These are phyloP conservation scores for Grifola frondosa DNA, from an alignment of 1,284 basidiomycete species.

Conservation along the genomic window DNA sequence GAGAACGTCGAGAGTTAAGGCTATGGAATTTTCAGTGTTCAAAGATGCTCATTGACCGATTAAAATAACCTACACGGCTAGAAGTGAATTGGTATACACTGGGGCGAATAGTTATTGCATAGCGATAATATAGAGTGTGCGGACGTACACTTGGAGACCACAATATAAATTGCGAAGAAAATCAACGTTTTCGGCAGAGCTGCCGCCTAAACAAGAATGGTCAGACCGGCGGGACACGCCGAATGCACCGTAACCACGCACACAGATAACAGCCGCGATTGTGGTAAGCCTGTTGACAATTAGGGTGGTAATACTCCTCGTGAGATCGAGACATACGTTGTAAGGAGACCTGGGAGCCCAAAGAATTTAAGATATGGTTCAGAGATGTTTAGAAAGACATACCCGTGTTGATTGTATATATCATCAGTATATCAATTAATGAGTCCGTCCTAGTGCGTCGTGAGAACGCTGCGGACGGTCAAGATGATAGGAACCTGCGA, in stretches of 20 bases:
- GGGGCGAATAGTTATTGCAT: neutral
- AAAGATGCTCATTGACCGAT: too few relatives aligned
- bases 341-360: neutral
- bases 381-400: too few relatives aligned
- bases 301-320: conserved; percentile 9
- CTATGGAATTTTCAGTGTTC: neutral
- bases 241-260: conserved; percentile 2
- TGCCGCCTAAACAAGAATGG: conserved; percentile 1
- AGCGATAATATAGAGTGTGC: too few relatives aligned
- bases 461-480: too few relatives aligned
- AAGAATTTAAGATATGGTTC: neutral
- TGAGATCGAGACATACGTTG: neutral
- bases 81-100: conserved; percentile 12
- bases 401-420: conserved; percentile 12
- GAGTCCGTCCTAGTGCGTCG: conserved; percentile 6
- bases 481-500: too few relatives aligned
- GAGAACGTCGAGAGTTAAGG: conserved; percentile 9
- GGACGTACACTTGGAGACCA: conserved; percentile 7
- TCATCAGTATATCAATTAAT: conserved; percentile 3
- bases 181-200: conserved; percentile 5
- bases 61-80: conserved; percentile 8
- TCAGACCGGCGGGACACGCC: neutral
- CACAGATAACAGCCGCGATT: conserved; percentile 8
- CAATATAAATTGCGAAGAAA: conserved; percentile 4
- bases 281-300: conserved; percentile 5